Evolutionary conservation across 768 basidiomycete genomes (phyloP).

Genomic region (Suillus plorans): DNA sequence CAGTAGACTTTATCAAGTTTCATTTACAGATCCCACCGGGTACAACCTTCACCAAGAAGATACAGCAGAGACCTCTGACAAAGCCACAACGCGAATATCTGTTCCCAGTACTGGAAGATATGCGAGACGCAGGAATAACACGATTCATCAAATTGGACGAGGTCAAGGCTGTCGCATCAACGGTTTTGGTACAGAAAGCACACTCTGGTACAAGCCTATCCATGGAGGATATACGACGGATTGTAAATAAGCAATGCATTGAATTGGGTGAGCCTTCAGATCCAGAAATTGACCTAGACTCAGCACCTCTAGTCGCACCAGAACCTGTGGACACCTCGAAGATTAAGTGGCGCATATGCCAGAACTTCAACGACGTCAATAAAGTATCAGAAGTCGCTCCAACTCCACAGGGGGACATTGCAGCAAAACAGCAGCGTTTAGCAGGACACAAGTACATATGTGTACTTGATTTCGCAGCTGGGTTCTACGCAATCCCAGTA

Average conservation of each 20-base stretch:
- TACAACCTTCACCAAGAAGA: conserved; percentile 29
- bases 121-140: conserved; percentile 28
- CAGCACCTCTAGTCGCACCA: neutral
- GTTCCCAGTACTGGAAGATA: conserved; percentile 32
- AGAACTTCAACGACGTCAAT: neutral
- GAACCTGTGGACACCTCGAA: neutral
- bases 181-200: conserved; percentile 16
- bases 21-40: conserved; percentile 31
- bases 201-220: conserved; percentile 10
- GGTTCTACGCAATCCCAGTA: conserved; percentile 31
- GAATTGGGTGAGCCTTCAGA: neutral
- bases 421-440: conserved; percentile 36
- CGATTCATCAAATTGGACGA: conserved; percentile 9
- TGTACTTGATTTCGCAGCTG: conserved; percentile 40
- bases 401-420: conserved; percentile 34
- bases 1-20: conserved; percentile 33
- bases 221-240: conserved; percentile 9
- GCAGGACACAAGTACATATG: conserved; percentile 37
- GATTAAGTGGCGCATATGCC: neutral
- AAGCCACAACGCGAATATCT: conserved; percentile 33
- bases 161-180: conserved; percentile 14
- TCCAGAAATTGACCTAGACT: neutral
- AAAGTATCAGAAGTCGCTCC: neutral
- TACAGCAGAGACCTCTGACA: conserved; percentile 32
- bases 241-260: conserved; percentile 5